Evolutionary conservation across 2,329 filamentous ascomycete species (phyloP), one percentile per base, ranked within the genome.

Genomic region (Aureobasidium leucospermi): DNA sequence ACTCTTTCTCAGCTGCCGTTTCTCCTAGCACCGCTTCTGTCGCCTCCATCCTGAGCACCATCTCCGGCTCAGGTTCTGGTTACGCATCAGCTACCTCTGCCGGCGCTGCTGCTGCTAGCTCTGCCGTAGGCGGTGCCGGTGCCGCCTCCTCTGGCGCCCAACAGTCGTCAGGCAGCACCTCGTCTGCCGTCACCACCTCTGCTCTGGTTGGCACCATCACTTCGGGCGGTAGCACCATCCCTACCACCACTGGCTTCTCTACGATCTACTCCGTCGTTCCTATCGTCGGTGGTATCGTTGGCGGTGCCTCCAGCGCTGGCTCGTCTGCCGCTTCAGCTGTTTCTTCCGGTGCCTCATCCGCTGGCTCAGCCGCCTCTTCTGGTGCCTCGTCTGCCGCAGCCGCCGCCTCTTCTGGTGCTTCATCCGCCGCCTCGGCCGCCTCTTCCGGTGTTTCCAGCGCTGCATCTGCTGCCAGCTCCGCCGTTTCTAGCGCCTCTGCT

Each of bases 161-260:
- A n/a, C 42, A 45, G 42, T 29, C 42, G 31, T 48, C 52, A 38
- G 49, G 53, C 55, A 42, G 46, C 41, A 59, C 38, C 28, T 46
- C 48, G 4, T 58, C 58, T 34, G 57, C 65, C 16, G 45, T 70
- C 63, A 67, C 67, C 53, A 72, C 70, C 39, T 67, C 66, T 48
- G 65, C 67, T 15, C 62, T 70, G n/a, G 67, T 67, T 34, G 66
- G 64, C 9, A 62, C 69, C 59, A 62, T 70, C 58, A 68, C 68
- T 53, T 61, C 65, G 7, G 63, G 61, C 41, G 69, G 66, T 63
- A 66, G 67, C 43, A 66, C 63, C 46, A 65, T 66, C 63, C 66
- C 65, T 48, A 71, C 70, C 49, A 69, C 67, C 38, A 70, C 69
- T 51, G 70, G 70, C 58, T 65, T 64, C 48, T 71, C 69, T 61